These are phyloP conservation scores for Nakaseomyces nivariensis DNA, from an alignment of 1,139 yeast species.

Conservation along the genomic window DNA sequence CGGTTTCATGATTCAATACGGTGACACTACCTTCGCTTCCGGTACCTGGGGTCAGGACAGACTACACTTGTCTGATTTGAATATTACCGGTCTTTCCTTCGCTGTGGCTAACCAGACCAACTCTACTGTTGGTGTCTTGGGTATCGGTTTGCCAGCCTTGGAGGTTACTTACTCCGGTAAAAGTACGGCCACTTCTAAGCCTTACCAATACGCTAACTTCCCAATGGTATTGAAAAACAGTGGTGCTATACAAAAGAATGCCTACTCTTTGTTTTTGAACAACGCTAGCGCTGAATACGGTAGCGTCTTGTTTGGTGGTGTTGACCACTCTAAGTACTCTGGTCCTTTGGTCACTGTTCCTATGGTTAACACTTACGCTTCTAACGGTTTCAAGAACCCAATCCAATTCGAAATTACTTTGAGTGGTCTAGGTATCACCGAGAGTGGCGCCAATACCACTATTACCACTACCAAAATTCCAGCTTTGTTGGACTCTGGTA, in stretches of 20 bases:
- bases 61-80: constrained; percentile 32
- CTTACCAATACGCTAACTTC: constrained; percentile 36
- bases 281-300: constrained; percentile 33
- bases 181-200: constrained; percentile 7
- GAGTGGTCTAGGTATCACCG: constrained; percentile 29
- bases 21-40: constrained; percentile 45
- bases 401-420: constrained; percentile 39
- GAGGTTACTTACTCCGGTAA: constrained; percentile 36
- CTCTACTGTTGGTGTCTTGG: constrained; percentile 49
- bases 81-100: constrained; percentile 39
- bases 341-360: constrained; percentile 41
- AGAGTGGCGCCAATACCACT: constrained; percentile 21
- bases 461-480: constrained; percentile 24
- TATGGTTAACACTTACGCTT: constrained; percentile 31
- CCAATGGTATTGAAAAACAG: constrained; percentile 36
- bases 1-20: constrained; percentile 42
- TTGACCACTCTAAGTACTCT: constrained; percentile 42
- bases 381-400: constrained; percentile 23
- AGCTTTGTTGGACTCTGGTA: constrained; percentile 57
- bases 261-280: constrained; percentile 46
- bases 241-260: constrained; percentile 42
- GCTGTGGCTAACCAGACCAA: constrained; percentile 49
- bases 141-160: constrained; percentile 47
- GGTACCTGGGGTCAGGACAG: constrained; percentile 55
- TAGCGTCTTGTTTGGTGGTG: constrained; percentile 45